These are phyloP conservation scores for Boletellus sp. DNA, from an alignment of 768 basidiomycete genomes.

Conservation along the genomic window DNA sequence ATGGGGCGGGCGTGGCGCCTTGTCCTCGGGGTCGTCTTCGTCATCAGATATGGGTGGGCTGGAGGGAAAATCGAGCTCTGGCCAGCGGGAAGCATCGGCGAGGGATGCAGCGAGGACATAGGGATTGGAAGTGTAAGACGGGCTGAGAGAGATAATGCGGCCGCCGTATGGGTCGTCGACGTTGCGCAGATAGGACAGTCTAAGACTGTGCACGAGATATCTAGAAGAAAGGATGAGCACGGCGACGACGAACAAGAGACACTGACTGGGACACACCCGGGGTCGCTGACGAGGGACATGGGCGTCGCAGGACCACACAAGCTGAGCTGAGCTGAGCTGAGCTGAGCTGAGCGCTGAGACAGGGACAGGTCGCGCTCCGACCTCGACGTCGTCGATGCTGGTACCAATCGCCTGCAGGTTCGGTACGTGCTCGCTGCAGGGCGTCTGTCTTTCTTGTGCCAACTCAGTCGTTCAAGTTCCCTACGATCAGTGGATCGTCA, in stretches of 20 bases:
- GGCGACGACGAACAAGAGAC: neutral
- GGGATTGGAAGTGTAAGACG: slow-evolving; percentile 73
- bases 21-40: slow-evolving; percentile 47
- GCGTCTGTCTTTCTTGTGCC: neutral
- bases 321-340: too few species aligned
- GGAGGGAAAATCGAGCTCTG: slow-evolving; percentile 69
- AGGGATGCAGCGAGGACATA: slow-evolving; percentile 79
- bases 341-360: too few species aligned
- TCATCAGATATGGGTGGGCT: slow-evolving; percentile 74
- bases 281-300: slow-evolving; percentile 66
- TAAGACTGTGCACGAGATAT: slow-evolving; percentile 78
- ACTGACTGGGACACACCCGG: slow-evolving; percentile 40
- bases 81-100: slow-evolving; percentile 78
- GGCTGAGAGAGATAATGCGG: slow-evolving; percentile 76
- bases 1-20: neutral
- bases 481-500: slow-evolving; percentile 76
- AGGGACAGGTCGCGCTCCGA: neutral
- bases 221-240: slow-evolving; percentile 30
- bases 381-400: slow-evolving; percentile 10
- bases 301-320: neutral
- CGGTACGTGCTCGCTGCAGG: slow-evolving; percentile 36
- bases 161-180: slow-evolving; percentile 84
- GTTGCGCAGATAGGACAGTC: slow-evolving; percentile 83
- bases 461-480: slow-evolving; percentile 41
- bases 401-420: slow-evolving; percentile 55